phyloP scores from a whole-genome alignment of 2,329 filamentous ascomycete genomes.

The Diplocarpon mali region DNA sequence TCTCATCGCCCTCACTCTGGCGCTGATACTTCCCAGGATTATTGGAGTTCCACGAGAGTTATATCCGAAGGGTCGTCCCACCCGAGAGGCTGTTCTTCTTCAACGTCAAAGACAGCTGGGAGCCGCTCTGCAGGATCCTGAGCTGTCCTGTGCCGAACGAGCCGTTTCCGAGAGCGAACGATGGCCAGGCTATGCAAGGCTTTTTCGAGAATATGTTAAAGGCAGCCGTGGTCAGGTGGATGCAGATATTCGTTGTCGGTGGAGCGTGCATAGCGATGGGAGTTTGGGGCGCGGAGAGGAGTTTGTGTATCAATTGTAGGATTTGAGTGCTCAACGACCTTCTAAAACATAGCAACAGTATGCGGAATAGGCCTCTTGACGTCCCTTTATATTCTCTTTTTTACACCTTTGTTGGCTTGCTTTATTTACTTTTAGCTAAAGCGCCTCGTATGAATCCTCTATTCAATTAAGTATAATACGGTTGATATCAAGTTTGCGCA shows the following conservation, averaged over 20 bases:
- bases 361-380: too few relatives aligned
- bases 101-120: constrained; percentile 25
- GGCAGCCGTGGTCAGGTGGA: constrained; percentile 6
- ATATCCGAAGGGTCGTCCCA: constrained; percentile 9
- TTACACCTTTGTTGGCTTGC: too few relatives aligned
- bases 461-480: too few relatives aligned
- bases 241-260: constrained; percentile 1
- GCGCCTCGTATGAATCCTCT: too few relatives aligned
- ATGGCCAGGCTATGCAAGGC: constrained; percentile 9
- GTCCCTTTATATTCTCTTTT: too few relatives aligned
- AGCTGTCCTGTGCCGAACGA: constrained; percentile 24
- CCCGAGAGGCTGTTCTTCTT: constrained; percentile 9
- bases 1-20: neutral
- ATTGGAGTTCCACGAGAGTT: constrained; percentile 9
- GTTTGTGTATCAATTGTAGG: neutral
- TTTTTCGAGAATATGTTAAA: constrained; percentile 5
- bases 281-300: neutral
- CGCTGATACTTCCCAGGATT: constrained; percentile 1
- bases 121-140: constrained; percentile 27
- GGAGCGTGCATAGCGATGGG: constrained; percentile 2
- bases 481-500: too few relatives aligned
- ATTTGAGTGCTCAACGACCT: too few relatives aligned
- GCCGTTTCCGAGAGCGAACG: constrained; percentile 26
- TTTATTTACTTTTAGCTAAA: too few relatives aligned
- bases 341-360: too few relatives aligned